phyloP scores from a whole-genome alignment of 768 basidiomycete species.

The Rhodotorula kratochvilovae region DNA sequence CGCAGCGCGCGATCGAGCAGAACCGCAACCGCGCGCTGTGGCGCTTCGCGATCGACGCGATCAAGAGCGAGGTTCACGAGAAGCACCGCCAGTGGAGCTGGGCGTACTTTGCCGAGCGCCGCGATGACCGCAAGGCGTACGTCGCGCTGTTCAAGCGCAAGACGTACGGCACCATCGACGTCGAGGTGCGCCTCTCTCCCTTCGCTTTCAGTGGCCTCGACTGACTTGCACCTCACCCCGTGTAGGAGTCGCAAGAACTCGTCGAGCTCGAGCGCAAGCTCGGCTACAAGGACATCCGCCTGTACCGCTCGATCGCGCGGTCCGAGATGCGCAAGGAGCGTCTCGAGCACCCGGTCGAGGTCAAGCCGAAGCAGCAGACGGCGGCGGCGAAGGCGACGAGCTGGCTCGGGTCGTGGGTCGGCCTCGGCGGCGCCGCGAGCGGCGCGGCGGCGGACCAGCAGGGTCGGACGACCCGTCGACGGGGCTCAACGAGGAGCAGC shows the following conservation, averaged over 20 bases:
- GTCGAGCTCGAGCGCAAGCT: conserved; percentile 73
- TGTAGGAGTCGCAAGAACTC: conserved; percentile 46
- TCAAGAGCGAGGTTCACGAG: conserved; percentile 76
- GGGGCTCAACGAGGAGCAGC: conserved; percentile 78
- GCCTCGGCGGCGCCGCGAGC: conserved; percentile 45
- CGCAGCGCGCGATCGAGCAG: conserved; percentile 57
- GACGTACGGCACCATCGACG: conserved; percentile 58
- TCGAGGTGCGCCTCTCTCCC: conserved; percentile 52
- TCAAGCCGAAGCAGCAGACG: conserved; percentile 62
- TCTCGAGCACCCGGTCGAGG: conserved; percentile 65
- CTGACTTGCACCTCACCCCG: conserved; percentile 33
- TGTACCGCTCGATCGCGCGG: conserved; percentile 91
- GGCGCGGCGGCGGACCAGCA: conserved; percentile 27
- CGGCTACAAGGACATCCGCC: conserved; percentile 88
- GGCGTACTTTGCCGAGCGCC: conserved; percentile 77
- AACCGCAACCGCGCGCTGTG: conserved; percentile 67
- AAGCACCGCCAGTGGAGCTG: conserved; percentile 83
- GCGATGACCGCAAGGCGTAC: conserved; percentile 80
- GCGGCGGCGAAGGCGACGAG: conserved; percentile 42
- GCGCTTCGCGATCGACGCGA: conserved; percentile 71
- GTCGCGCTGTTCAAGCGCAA: conserved; percentile 73
- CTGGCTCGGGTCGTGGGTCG: conserved; percentile 72
- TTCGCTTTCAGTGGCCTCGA: conserved; percentile 30
- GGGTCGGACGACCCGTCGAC: conserved; percentile 40
- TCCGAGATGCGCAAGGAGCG: conserved; percentile 81